Conservation (phyloP, 1,139 yeast genomes). For the Pneumocystis murina region DNA sequence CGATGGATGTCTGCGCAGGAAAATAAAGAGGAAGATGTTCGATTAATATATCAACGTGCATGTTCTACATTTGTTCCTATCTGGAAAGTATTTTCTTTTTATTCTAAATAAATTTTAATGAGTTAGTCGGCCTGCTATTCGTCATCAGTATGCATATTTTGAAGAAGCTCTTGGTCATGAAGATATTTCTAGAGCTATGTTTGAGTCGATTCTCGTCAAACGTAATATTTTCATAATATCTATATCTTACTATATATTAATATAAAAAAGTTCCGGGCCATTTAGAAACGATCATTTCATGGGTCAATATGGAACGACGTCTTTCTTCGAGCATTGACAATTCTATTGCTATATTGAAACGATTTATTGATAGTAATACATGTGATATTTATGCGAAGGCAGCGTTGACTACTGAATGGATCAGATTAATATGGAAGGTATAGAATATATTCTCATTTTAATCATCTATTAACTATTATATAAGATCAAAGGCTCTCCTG, state of each 20-base stretch:
- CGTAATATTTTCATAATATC: slow-evolving; percentile 1
- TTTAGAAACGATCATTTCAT: slow-evolving; percentile 20
- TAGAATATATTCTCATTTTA: background rate
- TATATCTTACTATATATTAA: background rate
- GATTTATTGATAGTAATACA: slow-evolving; percentile 20
- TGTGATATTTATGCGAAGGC: slow-evolving; percentile 15
- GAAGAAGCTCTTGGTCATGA: slow-evolving; percentile 23
- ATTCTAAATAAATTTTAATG: background rate
- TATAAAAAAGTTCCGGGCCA: slow-evolving; percentile 18
- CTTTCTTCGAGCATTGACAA: slow-evolving; percentile 12
- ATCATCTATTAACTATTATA: background rate
- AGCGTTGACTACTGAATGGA: slow-evolving; percentile 18
- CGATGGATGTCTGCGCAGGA: slow-evolving; percentile 27
- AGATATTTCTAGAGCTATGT: slow-evolving; percentile 22
- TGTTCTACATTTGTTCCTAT: slow-evolving; percentile 22
- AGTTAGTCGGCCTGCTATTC: slow-evolving; percentile 19
- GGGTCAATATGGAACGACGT: slow-evolving; percentile 17
- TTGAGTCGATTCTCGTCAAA: slow-evolving; percentile 18
- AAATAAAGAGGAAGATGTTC: slow-evolving; percentile 17
- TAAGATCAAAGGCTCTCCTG: slow-evolving; percentile 14
- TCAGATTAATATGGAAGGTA: slow-evolving; percentile 17
- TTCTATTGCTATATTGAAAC: slow-evolving; percentile 16
- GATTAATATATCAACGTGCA: slow-evolving; percentile 24
- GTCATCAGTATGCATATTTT: slow-evolving; percentile 25
- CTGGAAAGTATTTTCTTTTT: slow-evolving; percentile 6